Evolutionary conservation across 1,284 basidiomycete genomes (phyloP).

Genomic region (Sphaerobolus stellatus): DNA sequence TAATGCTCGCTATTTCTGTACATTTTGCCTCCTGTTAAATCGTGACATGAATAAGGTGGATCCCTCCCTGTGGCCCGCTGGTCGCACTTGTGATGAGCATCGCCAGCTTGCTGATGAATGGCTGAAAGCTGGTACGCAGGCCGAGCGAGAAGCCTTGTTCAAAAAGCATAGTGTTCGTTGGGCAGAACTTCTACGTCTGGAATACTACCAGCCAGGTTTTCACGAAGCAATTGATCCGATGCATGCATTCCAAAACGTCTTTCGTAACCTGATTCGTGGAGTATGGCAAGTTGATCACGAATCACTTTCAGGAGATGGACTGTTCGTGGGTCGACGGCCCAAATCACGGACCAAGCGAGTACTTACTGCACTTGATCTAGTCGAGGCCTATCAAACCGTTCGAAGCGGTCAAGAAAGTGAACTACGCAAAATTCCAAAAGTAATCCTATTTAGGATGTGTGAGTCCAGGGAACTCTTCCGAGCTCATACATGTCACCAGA

Average conservation of each 20-base stretch:
- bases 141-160: conserved; percentile 17
- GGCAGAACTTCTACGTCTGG: conserved; percentile 36
- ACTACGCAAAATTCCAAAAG: neutral
- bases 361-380: too few relatives aligned
- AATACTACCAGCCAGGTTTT: conserved; percentile 36
- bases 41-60: conserved; percentile 22
- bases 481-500: too few relatives aligned
- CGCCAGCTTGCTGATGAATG: conserved; percentile 14
- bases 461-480: too few relatives aligned
- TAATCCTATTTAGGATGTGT: too few relatives aligned
- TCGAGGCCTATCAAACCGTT: neutral
- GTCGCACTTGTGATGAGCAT: conserved; percentile 16
- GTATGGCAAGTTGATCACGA: conserved; percentile 22
- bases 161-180: conserved; percentile 31
- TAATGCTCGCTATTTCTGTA: conserved; percentile 27
- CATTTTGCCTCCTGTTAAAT: conserved; percentile 23
- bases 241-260: conserved; percentile 34
- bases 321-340: neutral
- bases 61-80: conserved; percentile 20
- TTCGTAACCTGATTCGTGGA: conserved; percentile 27
- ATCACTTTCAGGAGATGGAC: neutral
- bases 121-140: conserved; percentile 16
- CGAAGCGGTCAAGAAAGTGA: neutral
- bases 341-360: neutral
- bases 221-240: conserved; percentile 36